Base-by-base conservation (phyloP, 805 yeast species). In the Sugiyamaella chiloensis region DNA sequence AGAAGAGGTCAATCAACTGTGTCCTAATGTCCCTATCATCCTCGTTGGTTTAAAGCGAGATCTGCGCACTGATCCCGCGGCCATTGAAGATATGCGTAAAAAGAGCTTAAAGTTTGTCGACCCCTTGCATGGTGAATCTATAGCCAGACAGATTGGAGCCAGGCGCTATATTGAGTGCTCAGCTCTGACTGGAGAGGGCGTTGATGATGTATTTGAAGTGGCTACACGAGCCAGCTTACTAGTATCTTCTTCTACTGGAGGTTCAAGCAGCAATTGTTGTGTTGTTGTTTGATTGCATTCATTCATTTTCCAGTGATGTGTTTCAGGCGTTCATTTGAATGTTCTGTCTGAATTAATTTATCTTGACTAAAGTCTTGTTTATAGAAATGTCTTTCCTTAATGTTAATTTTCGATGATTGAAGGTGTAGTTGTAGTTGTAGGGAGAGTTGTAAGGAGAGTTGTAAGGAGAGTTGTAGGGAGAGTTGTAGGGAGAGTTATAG, bases 111-210 rank as follows among this genome's bases (percentile, higher is more conserved):
- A 68, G 44, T 74, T 76, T 49, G 63, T 66, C 4, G 61, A 71
- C 17, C 57, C 65, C 52, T 57, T 34, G 70, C 74, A 76, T 53
- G 97, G 85, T 4, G 84, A 83, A 55, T 72, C 71, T 42, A 85
- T 82, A 21, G 95, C 96, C 0, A 74, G 74, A 47, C 76, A 78
- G 47, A 85, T 90, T 32, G 95, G 95, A 3, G 96, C 96, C 1
- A 81, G 84, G 53, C 76, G 72, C 52, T 90, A 87, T 62, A 67
- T 90, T 61, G 96, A 90, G 60, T 87, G 96, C 61, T 85, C 95
- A 41, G 88, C 97, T 1, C 70, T 90, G 55, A 87, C 96, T 1
- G 97, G 97, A 3, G 96, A 87, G 62, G 95, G 95, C 9, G 97
- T 90, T 19, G 96, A 89, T 65, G 95, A 87, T 61, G 90, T 90